Base-by-base conservation (phyloP, 306 rosid genomes). In the Sindora glabra region DNA sequence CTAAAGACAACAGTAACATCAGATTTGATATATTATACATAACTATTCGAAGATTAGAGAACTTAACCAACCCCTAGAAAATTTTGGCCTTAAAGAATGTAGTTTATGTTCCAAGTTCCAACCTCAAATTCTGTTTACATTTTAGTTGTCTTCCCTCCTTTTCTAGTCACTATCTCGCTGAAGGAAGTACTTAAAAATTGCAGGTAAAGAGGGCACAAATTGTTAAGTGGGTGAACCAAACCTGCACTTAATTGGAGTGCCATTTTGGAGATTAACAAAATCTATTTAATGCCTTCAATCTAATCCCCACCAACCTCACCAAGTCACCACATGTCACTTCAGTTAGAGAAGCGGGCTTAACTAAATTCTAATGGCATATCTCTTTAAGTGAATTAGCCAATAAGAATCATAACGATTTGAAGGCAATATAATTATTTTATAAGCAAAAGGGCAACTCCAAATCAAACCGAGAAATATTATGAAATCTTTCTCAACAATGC, bases 221-320 rank as follows among this genome's bases (percentile, higher is more conserved):
- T 51, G 82, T 83, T 75, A 58, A 91, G 95, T 85, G 53, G 96
- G 95, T 91, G 76, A 85, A 85, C 98, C 62, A 85, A 91, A 85
- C 88, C 96, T 32, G 65, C n/a, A n/a, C n/a, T 73, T 78, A 33
- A 5, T 56, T 48, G n/a, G n/a, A n/a, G n/a, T 74, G 71, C 39
- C 30, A 6, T 11, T 19, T 21, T 30, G 46, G 2, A 19, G 42
- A 7, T 26, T 27, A 21, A 68, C 11, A 27, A 29, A 26, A 18
- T 14, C 8, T n/a, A 9, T 24, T 21, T 1, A n/a, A 48, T 36
- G 17, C 27, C 8, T 41, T 24, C 38, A 72, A 59, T 54, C 36
- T 26, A 39, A 67, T 1, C 26, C 32, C 36, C 69, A 82, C 80
- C 87, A 62, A 84, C 86, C 87, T 69, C 98, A 87, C 98, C 84